These are phyloP conservation scores for Fusarium sp. DNA, from an alignment of 2,329 filamentous ascomycete species.

Conservation along the genomic window DNA sequence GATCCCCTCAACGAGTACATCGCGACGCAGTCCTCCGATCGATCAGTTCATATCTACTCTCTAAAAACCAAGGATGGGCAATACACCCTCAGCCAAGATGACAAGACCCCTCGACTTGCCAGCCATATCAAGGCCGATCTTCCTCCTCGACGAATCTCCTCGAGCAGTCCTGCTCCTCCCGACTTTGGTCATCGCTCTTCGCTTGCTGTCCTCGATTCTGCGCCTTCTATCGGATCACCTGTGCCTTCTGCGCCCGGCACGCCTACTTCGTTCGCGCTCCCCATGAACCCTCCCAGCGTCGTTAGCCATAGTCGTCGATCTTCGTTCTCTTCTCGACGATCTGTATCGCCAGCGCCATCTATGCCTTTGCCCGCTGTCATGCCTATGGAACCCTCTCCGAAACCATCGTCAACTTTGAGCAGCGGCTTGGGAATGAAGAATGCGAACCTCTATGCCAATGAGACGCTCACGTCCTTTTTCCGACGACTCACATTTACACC, in stretches of 20 bases:
- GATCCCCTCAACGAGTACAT: conserved; percentile 98
- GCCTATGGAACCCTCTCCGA: conserved; percentile 90
- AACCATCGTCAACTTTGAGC: conserved; percentile 68
- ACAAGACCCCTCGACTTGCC: conserved; percentile 81
- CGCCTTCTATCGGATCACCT: conserved; percentile 77
- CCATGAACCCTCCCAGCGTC: conserved; percentile 94
- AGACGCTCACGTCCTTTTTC: conserved; percentile 97
- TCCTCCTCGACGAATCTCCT: conserved; percentile 89
- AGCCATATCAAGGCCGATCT: conserved; percentile 86
- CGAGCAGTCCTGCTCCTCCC: conserved; percentile 90
- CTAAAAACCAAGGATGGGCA: conserved; percentile 96
- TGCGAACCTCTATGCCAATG: conserved; percentile 92
- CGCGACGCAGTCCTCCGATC: conserved; percentile 96
- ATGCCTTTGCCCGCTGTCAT: conserved; percentile 95
- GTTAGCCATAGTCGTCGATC: conserved; percentile 94
- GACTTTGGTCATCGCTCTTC: conserved; percentile 78
- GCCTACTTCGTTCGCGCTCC: conserved; percentile 85
- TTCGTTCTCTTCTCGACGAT: conserved; percentile 89
- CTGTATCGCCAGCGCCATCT: conserved; percentile 91
- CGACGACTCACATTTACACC: conserved; percentile 92
- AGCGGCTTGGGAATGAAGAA: conserved; percentile 78
- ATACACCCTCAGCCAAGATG: conserved; percentile 78
- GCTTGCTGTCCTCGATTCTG: conserved; percentile 66
- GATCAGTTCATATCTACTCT: conserved; percentile 97
- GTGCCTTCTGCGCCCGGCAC: conserved; percentile 93